Evolutionary conservation across 2,329 filamentous ascomycete genomes (phyloP).

Genomic region (Calonectria pseudoreteaudii): DNA sequence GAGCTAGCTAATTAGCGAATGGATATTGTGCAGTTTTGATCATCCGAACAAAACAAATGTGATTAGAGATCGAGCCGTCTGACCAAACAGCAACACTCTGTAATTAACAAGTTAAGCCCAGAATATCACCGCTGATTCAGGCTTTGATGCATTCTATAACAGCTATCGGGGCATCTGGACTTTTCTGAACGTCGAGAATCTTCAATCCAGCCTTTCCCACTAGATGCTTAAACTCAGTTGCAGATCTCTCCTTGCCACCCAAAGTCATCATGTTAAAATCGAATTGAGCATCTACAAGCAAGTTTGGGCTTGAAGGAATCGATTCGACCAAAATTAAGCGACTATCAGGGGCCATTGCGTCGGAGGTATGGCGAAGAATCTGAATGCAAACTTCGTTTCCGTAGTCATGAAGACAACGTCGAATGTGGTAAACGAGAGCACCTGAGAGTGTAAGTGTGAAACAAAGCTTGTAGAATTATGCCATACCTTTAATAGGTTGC

Average conservation of each 20-base stretch:
- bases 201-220: conserved; percentile 40
- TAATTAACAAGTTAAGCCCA: background rate
- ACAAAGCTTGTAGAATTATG: background rate
- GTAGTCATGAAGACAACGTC: conserved; percentile 51
- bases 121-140: background rate
- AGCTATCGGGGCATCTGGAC: conserved; percentile 19
- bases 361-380: conserved; percentile 47
- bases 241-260: conserved; percentile 49
- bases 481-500: conserved; percentile 46
- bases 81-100: background rate
- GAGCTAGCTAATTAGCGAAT: background rate
- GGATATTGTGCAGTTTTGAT: background rate
- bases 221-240: conserved; percentile 41
- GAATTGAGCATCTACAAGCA: conserved; percentile 36
- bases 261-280: conserved; percentile 49
- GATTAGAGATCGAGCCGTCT: background rate
- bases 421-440: conserved; percentile 47
- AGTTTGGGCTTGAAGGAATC: conserved; percentile 44
- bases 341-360: conserved; percentile 48
- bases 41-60: background rate
- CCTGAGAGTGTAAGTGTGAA: conserved; percentile 32
- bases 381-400: conserved; percentile 42
- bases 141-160: conserved; percentile 36
- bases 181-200: conserved; percentile 37
- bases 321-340: conserved; percentile 49